Conservation (phyloP, 495 filamentous ascomycete genomes). For the Geoglossum glabrum region DNA sequence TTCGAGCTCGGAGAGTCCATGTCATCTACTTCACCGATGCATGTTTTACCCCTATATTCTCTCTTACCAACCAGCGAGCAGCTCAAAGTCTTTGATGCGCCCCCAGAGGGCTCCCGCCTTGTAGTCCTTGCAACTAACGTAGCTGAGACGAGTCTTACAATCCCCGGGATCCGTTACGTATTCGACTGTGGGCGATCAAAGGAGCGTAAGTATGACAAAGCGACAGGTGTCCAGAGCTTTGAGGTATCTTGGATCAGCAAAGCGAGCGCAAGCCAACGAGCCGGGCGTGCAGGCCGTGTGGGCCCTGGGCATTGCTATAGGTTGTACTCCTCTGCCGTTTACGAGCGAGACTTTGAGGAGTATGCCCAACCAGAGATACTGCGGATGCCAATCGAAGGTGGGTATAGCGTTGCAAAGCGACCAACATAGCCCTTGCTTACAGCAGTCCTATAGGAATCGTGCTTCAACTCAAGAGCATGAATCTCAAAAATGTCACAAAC, state of each 20-base stretch:
- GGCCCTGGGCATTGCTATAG: conserved; percentile 92
- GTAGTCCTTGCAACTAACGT: conserved; percentile 94
- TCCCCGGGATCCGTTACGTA: conserved; percentile 87
- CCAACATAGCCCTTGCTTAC: not conserved
- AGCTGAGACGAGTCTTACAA: conserved; percentile 90
- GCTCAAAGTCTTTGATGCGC: conserved; percentile 74
- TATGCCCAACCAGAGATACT: conserved; percentile 78
- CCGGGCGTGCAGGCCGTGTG: conserved; percentile 87
- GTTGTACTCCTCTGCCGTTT: conserved; percentile 84
- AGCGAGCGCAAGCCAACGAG: conserved; percentile 79
- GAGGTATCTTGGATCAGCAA: conserved; percentile 95
- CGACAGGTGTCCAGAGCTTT: conserved; percentile 85
- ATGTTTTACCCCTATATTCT: conserved; percentile 83
- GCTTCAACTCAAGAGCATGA: conserved; percentile 89
- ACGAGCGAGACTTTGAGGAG: conserved; percentile 73
- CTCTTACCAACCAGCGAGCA: conserved; percentile 87
- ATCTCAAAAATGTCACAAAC: conserved; percentile 70
- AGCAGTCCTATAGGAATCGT: conserved; percentile 79
- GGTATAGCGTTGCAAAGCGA: conserved; percentile 1
- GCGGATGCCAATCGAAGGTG: conserved; percentile 72
- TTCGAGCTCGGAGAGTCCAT: conserved; percentile 32
- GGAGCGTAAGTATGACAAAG: conserved; percentile 65
- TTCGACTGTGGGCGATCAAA: conserved; percentile 89
- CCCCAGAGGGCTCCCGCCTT: conserved; percentile 65
- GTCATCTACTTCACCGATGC: conserved; percentile 26